Conservation (phyloP, 2,329 filamentous ascomycete genomes). For the Alternaria conjuncta region DNA sequence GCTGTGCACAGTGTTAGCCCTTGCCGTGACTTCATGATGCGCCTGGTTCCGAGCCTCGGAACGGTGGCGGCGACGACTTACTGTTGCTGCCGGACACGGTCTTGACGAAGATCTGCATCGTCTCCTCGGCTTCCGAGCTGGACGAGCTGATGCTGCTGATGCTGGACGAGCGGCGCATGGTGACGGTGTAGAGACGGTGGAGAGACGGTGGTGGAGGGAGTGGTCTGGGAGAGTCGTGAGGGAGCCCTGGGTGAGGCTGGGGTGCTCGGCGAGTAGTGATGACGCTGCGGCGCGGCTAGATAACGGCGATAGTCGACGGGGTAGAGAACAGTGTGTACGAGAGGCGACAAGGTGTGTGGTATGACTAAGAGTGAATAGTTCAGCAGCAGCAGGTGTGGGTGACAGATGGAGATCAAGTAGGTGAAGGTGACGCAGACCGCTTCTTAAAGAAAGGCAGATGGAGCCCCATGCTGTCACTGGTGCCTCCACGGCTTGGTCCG, state of each 20-base stretch:
- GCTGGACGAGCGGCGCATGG: constrained; percentile 47
- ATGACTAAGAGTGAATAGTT: not conserved
- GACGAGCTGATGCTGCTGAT: constrained; percentile 52
- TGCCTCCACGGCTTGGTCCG: constrained; percentile 3
- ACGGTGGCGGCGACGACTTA: constrained; percentile 48
- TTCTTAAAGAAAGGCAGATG: constrained; percentile 21
- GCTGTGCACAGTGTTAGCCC: constrained; percentile 51
- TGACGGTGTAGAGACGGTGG: constrained; percentile 22
- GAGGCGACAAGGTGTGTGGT: not conserved
- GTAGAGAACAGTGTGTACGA: not conserved
- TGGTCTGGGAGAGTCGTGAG: not conserved
- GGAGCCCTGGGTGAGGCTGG: not conserved
- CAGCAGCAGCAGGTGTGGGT: constrained; percentile 1
- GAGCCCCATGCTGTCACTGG: constrained; percentile 9
- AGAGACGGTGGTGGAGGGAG: constrained; percentile 20
- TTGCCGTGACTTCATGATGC: not conserved
- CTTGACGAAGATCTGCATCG: constrained; percentile 68
- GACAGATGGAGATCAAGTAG: not conserved
- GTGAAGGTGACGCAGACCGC: constrained; percentile 22
- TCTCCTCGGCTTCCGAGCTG: constrained; percentile 56
- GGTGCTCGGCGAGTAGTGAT: constrained; percentile 12
- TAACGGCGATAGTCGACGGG: constrained; percentile 12
- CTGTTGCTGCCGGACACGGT: constrained; percentile 62
- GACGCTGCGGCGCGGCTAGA: constrained; percentile 18
- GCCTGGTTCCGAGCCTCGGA: constrained; percentile 21